Evolutionary conservation across 2,329 filamentous ascomycete genomes (phyloP), one percentile per base, ranked within the genome.

Genomic region (Calonectria fujianensis): DNA sequence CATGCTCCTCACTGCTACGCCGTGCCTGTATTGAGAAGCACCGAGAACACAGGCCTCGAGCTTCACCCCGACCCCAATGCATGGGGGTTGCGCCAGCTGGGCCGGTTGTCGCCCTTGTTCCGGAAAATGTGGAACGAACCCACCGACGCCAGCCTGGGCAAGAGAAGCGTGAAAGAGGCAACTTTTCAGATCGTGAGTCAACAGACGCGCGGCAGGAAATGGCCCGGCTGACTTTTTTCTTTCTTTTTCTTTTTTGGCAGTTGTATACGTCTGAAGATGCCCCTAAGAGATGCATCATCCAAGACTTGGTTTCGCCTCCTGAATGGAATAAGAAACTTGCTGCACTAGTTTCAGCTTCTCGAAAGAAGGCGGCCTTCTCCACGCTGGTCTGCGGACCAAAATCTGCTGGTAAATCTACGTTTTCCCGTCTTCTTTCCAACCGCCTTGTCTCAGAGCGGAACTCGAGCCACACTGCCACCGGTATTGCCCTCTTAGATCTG

Each of bases 391-490:
- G 93, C 65, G 94, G 94, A 0, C 91, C 93, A 0, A 94, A 95
- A 76, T 92, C 91, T 0, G 91, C 94, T 3, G 94, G 94, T 3
- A 96, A 96, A 81, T 96, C 94, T 1, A 95, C 93, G 0, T 94
- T 96, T 82, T 90, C 91, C 16, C 91, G 90, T 63, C 83, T 95
- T 6, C 85, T 96, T 3, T 85, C 89, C 11, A 96, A 96, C 80
- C 89, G 91, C 14, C 85, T 95, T 11, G 83, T 95, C n/a, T 93
- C 91, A 4, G 78, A 80, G 24, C 65, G 70, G 18, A 24, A 41
- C 32, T 65, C 66, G 24, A 65, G 63, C 6, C 75, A 76, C 27
- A 32, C 32, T 20, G 18, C 78, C 48, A 78, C 74, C 13, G 81
- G 82, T 20, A 86, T 93, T 32, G 89, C 88, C 70, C 86, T 94